Evolutionary conservation across 345 rosid species (phyloP), one percentile per base, ranked within the genome.

Genomic region (Kandelia obovata): DNA sequence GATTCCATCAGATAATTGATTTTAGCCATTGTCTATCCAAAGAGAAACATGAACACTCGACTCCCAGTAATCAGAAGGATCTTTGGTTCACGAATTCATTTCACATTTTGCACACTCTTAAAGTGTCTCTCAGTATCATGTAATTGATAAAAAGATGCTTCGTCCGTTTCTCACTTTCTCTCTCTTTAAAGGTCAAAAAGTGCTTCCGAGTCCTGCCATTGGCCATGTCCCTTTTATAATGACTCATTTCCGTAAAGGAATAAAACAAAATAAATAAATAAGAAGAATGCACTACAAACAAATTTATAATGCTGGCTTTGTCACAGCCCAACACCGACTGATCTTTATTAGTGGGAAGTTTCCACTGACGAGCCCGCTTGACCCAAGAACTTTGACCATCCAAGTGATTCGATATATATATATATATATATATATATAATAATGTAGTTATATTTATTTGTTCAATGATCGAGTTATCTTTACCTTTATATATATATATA

Each of bases 261-360:
- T 7, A 23, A 62, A 25, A 19, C 17, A 17, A 6, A 28, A 23
- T 16, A 6, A 1, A 21, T 21, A 21, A 17, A 5, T 7, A 25
- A 62, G 46, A 10, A 39, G 46, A 39, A 39, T 9, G 16, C 46
- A 13, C 30, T 23, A 26, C 16, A 63, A 25, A 16, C 49, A 43
- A 26, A 37, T n/a, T 43, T 16, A 17, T 63, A 46, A 62, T 68
- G 72, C 72, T 58, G 58, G 58, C 5, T 13, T 52, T 26, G 71
- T 68, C 71, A 68, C 71, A 17, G 28, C 71, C 52, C 62, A 67
- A 19, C 53, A 25, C 35, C 25, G 15, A 35, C 25, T 35, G 20
- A 37, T 46, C 16, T 39, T 20, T 28, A 15, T 66, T 15, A 21
- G 25, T 39, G 46, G 17, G 61, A 16, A 26, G 21, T 34, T 32